These are phyloP conservation scores for Didymella exigua DNA, from an alignment of 2,329 filamentous ascomycete species.

Conservation along the genomic window DNA sequence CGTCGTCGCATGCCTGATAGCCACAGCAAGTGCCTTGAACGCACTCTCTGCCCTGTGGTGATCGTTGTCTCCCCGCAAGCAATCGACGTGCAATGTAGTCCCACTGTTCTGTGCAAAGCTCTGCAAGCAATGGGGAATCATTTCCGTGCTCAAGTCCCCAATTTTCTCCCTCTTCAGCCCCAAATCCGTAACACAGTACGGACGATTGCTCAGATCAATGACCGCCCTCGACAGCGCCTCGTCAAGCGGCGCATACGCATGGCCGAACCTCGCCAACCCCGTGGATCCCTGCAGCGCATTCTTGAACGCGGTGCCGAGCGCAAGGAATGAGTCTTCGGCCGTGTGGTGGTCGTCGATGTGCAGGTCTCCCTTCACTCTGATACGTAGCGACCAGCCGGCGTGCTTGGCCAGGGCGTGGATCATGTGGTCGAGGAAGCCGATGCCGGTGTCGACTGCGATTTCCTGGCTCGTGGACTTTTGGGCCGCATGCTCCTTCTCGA, in stretches of 20 bases:
- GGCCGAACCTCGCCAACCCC: constrained; percentile 88
- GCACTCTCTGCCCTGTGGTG: constrained; percentile 96
- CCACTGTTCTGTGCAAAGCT: constrained; percentile 91
- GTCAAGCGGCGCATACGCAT: constrained; percentile 90
- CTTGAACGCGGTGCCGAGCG: constrained; percentile 85
- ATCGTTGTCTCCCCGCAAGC: constrained; percentile 87
- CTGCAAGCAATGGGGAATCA: constrained; percentile 95
- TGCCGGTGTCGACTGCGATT: constrained; percentile 88
- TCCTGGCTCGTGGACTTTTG: constrained; percentile 84
- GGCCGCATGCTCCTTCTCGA: constrained; percentile 72
- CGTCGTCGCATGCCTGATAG: constrained; percentile 76
- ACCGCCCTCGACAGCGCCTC: constrained; percentile 93
- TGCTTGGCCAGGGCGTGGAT: constrained; percentile 96
- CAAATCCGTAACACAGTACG: constrained; percentile 81
- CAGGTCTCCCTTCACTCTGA: constrained; percentile 85
- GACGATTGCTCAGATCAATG: constrained; percentile 91
- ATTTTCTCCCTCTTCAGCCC: constrained; percentile 91
- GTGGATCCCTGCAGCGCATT: constrained; percentile 75
- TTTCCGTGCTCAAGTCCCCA: constrained; percentile 85
- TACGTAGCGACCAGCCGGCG: constrained; percentile 85
- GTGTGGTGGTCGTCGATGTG: constrained; percentile 99
- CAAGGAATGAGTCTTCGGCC: constrained; percentile 92
- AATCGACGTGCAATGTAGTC: constrained; percentile 94
- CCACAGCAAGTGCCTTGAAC: constrained; percentile 94
- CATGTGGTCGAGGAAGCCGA: constrained; percentile 99